Evolutionary conservation across 352 stramenopile species (phyloP), one percentile per base, ranked within the genome.

Genomic region (Thalassiosira hispida): DNA sequence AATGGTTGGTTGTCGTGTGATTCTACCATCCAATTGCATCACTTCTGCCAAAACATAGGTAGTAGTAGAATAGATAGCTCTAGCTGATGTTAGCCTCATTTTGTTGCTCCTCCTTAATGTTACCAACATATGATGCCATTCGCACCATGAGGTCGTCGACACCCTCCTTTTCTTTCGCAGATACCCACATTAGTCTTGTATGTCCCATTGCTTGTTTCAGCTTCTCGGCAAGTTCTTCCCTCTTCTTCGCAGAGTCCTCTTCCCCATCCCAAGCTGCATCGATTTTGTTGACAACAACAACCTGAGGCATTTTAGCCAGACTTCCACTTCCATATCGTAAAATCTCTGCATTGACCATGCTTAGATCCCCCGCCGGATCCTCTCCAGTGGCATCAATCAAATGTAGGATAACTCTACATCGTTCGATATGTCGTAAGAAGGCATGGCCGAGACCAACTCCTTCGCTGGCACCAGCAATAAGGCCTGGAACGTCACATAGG

Each of bases 391-490:
- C 92, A 85, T 95, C 92, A 0, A 97, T 86, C 5, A 98, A 85
- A 83, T 98, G 95, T 18, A 97, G 81, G 8, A 98, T 66, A 70
- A 98, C 96, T 75, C 97, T 97, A 73, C 97, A 99, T 33, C 98
- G 95, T 84, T 99, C 96, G 51, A 99, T 98, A 85, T 99, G 98
- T 22, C 97, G 90, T 60, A 99, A 84, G 79, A 99, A 99, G 40
- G 98, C 95, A 72, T 98, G 95, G 25, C 97, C 97, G n/a, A 99
- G 88, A n/a, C 97, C 98, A 61, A 97, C 95, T 71, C 98, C 98
- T 9, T 93, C 88, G 61, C 98, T 93, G 0, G 97, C 97, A 22
- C 92, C 92, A 76, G 96, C 94, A 77, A 98, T 95, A n/a, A 98
- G 75, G 20, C 95, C 95, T 25, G 95, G 95, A 84, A 98, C 96